Conservation (phyloP, 139 green algal genomes). For the Medakamo hakoo region DNA sequence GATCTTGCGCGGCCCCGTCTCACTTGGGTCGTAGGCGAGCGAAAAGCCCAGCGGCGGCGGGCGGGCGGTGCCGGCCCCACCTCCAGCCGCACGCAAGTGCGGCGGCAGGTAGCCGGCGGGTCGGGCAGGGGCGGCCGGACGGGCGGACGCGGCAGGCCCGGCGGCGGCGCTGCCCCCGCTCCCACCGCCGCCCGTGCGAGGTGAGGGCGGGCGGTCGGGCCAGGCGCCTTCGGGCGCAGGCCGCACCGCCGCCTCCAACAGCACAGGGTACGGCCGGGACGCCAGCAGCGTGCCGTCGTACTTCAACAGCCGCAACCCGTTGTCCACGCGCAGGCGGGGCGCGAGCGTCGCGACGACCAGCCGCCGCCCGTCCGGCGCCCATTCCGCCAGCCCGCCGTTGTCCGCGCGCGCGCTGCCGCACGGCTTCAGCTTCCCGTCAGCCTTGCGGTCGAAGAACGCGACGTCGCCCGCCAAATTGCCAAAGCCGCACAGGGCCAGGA, state of each 20-base stretch:
- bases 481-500: constrained; percentile 65
- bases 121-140: constrained; percentile 6
- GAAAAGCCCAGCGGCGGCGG: too few species aligned
- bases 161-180: too few species aligned
- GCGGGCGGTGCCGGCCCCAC: constrained; percentile 6
- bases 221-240: constrained; percentile 20
- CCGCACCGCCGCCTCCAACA: constrained; percentile 60
- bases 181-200: constrained; percentile 14
- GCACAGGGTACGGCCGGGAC: constrained; percentile 28
- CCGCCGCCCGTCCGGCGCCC: constrained; percentile 69
- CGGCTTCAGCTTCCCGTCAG: constrained; percentile 52
- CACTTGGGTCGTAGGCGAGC: constrained; percentile 25
- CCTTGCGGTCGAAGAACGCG: constrained; percentile 69
- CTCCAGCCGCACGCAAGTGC: constrained; percentile 26
- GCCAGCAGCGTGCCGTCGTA: constrained; percentile 54
- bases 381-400: constrained; percentile 50
- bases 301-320: constrained; percentile 57
- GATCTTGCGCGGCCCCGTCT: constrained; percentile 20
- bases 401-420: not conserved
- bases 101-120: constrained; percentile 32
- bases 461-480: constrained; percentile 83
- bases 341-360: constrained; percentile 70
- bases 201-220: constrained; percentile 45
- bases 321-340: constrained; percentile 88
- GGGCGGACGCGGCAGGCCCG: constrained; percentile 8